Conservation (phyloP, 2,329 filamentous ascomycete species). For the Penicillium paneum region DNA sequence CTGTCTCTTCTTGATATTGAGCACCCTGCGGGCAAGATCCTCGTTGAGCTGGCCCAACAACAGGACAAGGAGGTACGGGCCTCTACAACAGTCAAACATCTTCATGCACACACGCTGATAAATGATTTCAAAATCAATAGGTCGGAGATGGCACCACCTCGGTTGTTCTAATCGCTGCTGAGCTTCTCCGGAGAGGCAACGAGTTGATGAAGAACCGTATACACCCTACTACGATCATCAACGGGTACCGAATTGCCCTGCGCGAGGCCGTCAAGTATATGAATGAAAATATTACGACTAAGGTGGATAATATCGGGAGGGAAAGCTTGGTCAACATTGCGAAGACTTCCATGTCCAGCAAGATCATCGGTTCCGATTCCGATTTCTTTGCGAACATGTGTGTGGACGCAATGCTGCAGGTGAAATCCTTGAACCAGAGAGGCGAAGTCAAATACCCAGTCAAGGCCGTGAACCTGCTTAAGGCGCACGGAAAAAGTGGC, state of each 20-base stretch:
- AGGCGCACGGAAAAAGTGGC: slow-evolving; percentile 92
- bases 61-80: slow-evolving; percentile 81
- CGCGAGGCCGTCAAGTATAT: slow-evolving; percentile 98
- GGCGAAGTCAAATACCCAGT: slow-evolving; percentile 95
- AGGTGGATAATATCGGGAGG: slow-evolving; percentile 84
- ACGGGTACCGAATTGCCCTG: slow-evolving; percentile 90
- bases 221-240: slow-evolving; percentile 99
- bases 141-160: slow-evolving; percentile 98
- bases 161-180: slow-evolving; percentile 93
- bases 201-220: slow-evolving; percentile 99
- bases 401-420: slow-evolving; percentile 91
- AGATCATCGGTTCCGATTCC: slow-evolving; percentile 93
- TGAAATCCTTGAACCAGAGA: slow-evolving; percentile 88
- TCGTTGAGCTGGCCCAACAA: slow-evolving; percentile 95
- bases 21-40: slow-evolving; percentile 95
- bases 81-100: background rate
- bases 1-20: slow-evolving; percentile 93
- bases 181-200: slow-evolving; percentile 89
- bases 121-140: slow-evolving; percentile 26
- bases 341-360: slow-evolving; percentile 98
- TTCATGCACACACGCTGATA: background rate
- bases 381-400: slow-evolving; percentile 98
- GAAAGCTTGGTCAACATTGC: slow-evolving; percentile 93
- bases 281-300: slow-evolving; percentile 96
- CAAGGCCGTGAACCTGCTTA: slow-evolving; percentile 98